Conservation (phyloP, 805 yeast species). For the Kluyveromyces wickerhamii region DNA sequence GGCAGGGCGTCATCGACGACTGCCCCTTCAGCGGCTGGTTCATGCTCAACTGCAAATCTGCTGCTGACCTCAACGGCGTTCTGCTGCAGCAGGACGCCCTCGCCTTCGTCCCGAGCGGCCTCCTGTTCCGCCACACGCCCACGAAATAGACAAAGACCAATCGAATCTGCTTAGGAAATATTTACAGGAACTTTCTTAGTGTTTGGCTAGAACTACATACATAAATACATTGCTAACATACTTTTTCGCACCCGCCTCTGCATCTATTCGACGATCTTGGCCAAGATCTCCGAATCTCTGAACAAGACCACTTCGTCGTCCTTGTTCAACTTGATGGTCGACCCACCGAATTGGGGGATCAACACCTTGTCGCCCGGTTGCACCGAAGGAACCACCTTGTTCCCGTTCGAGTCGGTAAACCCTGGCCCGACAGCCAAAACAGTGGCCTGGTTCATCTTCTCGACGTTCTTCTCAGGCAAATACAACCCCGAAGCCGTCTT, state of each 20-base stretch:
- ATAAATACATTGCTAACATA: conserved; percentile 10
- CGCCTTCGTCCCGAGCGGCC: neutral
- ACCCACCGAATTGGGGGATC: conserved; percentile 93
- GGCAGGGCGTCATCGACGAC: conserved; percentile 62
- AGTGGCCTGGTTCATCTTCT: conserved; percentile 84
- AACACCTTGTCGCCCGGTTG: conserved; percentile 88
- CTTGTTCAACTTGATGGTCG: conserved; percentile 77
- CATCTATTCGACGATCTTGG: conserved; percentile 65
- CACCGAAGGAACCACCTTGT: conserved; percentile 64
- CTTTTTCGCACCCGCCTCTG: too few species aligned
- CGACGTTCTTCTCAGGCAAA: conserved; percentile 94
- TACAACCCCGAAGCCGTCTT: conserved; percentile 89
- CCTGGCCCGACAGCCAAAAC: conserved; percentile 97
- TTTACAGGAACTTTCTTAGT: too few species aligned
- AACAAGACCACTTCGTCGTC: conserved; percentile 69
- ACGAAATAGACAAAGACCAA: too few species aligned
- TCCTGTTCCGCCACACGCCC: too few species aligned
- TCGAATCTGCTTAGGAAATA: too few species aligned
- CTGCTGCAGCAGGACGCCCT: conserved; percentile 41
- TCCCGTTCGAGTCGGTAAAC: conserved; percentile 64
- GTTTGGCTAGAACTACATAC: too few species aligned
- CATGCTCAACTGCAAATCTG: conserved; percentile 43
- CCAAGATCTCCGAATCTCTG: conserved; percentile 92
- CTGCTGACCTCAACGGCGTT: conserved; percentile 42
- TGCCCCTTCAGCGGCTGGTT: conserved; percentile 64